These are phyloP conservation scores for Oryza longistaminata DNA, from an alignment of 176 grass and related monocot genomes.

Conservation along the genomic window DNA sequence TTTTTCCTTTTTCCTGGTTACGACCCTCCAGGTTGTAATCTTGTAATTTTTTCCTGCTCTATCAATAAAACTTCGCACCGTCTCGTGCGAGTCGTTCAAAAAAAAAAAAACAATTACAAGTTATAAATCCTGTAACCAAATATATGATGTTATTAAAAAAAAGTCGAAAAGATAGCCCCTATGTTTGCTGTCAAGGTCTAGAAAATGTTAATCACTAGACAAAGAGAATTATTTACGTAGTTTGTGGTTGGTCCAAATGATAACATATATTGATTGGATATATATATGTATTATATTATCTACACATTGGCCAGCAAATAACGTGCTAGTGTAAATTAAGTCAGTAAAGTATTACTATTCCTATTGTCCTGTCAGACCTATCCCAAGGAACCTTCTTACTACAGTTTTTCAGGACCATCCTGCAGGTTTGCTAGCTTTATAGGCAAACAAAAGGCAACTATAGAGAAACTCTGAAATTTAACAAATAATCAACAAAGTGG, in stretches of 20 bases:
- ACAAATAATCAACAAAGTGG: not conserved
- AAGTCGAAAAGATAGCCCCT: not conserved
- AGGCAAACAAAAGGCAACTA: constrained; percentile 14
- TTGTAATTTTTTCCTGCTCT: too few species aligned
- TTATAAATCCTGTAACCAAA: not conserved
- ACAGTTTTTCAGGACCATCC: not conserved
- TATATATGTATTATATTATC: not conserved
- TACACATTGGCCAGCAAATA: not conserved
- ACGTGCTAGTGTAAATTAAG: not conserved
- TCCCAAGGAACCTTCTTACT: constrained; percentile 13
- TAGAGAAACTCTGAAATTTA: not conserved
- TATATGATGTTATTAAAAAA: not conserved
- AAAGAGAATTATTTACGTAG: not conserved
- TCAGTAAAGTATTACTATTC: not conserved
- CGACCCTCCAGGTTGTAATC: too few species aligned
- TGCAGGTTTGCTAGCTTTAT: not conserved
- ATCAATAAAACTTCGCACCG: too few species aligned
- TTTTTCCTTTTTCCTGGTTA: too few species aligned
- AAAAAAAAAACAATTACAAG: not conserved
- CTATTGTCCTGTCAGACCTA: not conserved
- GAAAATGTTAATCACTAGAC: not conserved
- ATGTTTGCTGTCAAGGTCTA: not conserved
- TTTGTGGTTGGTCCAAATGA: not conserved
- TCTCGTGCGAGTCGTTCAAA: too few species aligned
- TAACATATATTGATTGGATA: not conserved